Percentiles rank a stretch among this genome's conserved stretches.
These are phyloP conservation scores for Starmerella powellii DNA, from an alignment of 805 yeast genomes.

Conservation along the genomic window DNA sequence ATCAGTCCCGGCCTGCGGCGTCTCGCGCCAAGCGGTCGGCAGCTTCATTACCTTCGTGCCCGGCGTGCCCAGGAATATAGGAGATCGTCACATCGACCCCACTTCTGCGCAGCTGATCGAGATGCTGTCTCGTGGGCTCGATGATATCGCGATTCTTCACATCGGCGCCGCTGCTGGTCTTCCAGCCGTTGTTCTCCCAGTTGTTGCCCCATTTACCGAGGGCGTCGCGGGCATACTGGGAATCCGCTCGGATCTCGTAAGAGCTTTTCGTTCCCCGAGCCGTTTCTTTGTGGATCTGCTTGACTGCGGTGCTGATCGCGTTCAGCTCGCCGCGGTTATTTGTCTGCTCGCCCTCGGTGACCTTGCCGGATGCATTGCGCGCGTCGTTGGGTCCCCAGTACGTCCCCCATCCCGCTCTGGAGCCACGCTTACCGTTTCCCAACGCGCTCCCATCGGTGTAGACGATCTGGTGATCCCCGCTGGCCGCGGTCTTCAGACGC, in stretches of 20 bases:
- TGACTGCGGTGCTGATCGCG: constrained; percentile 52
- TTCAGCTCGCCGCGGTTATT: constrained; percentile 71
- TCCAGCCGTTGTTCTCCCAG: constrained; percentile 52
- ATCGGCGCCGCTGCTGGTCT: constrained; percentile 32
- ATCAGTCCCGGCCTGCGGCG: no score
- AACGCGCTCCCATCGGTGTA: constrained; percentile 74
- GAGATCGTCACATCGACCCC: constrained; percentile 34
- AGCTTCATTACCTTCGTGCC: constrained; percentile 54
- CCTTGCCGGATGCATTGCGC: constrained; percentile 44
- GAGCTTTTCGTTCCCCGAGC: background rate
- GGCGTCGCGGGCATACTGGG: constrained; percentile 49
- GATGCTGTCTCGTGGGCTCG: constrained; percentile 26
- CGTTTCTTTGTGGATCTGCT: constrained; percentile 18
- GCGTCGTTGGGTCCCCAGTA: constrained; percentile 47
- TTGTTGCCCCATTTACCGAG: constrained; percentile 44
- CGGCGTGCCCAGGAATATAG: constrained; percentile 67
- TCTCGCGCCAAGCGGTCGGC: constrained; percentile 65
- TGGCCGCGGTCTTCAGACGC: background rate
- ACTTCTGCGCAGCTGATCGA: constrained; percentile 29
- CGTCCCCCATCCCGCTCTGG: constrained; percentile 62
- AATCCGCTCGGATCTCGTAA: constrained; percentile 41
- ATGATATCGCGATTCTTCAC: constrained; percentile 48
- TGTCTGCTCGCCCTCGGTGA: constrained; percentile 42
- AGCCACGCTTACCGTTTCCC: constrained; percentile 40
- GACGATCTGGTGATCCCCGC: constrained; percentile 25